Evolutionary conservation across 2,329 filamentous ascomycete species (phyloP), one percentile per base, ranked within the genome.

Genomic region (Verticillium longisporum): DNA sequence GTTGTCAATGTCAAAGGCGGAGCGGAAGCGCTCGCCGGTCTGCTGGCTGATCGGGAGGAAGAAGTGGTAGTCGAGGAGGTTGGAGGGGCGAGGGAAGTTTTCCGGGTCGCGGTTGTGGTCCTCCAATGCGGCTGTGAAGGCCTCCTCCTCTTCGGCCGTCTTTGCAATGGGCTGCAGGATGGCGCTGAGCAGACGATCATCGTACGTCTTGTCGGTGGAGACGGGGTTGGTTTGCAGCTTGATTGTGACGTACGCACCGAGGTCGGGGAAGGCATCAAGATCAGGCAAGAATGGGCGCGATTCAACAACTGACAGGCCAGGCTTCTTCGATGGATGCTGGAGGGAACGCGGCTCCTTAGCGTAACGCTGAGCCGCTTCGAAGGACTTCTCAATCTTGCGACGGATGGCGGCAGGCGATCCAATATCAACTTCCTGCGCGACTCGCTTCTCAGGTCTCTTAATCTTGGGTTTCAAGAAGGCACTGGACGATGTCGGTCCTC

Each of bases 181-280:
- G 65, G 83, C 83, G 66, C 80, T 82, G 56, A 87, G 80, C 32
- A 90, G 78, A 41, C 87, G 85, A 57, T 76, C 77, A 70, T 88
- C 85, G 71, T 88, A 89, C 55, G 74, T 74, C 56, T 68, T 76
- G 54, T 74, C 75, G 60, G 78, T 76, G 10, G 81, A 75, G 33
- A 89, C 82, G 3, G 87, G 87, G 69, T 87, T 88, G 65, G 82
- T 85, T 58, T 81, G 80, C 73, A 89, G 89, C 73, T 89, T 89
- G 75, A 89, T 80, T 14, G 86, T 85, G 64, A 88, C 83, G 69
- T 89, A 90, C 63, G 86, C 86, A 60, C 87, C 87, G 2, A 83
- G 84, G 71, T 90, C 87, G 56, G 87, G 86, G 75, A 88, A 88
- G n/a, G 85, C 83, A 62, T 88, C 83, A 53, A 87, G 78, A 68